These are phyloP conservation scores for Mortierella sp. DNA, from an alignment of 371 early-diverging fungal genomes.

Conservation along the genomic window DNA sequence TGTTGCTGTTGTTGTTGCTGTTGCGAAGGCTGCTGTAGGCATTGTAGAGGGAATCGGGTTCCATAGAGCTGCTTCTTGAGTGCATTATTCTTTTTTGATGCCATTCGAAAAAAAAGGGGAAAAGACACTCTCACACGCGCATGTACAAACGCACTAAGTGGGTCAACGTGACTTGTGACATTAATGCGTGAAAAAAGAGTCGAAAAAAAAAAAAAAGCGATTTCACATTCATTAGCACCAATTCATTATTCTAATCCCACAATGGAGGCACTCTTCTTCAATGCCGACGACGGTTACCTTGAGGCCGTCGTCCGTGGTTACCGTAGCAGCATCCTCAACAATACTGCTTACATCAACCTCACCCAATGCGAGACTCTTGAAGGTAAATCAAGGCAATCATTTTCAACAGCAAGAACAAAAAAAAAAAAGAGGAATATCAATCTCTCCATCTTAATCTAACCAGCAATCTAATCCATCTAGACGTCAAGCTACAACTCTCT, in stretches of 20 bases:
- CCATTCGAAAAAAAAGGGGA: constrained; percentile 5
- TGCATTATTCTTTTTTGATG: constrained; percentile 29
- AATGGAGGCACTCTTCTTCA: constrained; percentile 77
- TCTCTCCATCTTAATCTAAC: background rate
- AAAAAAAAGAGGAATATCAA: background rate
- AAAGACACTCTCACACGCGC: background rate
- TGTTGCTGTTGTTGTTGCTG: background rate
- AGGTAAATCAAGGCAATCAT: constrained; percentile 63
- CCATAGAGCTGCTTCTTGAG: constrained; percentile 34
- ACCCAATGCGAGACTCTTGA: constrained; percentile 99
- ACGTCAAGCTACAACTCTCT: constrained; percentile 91
- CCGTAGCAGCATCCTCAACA: constrained; percentile 87
- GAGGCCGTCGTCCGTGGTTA: constrained; percentile 97
- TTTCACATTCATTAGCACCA: background rate
- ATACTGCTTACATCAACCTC: constrained; percentile 90
- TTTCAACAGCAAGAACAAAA: background rate
- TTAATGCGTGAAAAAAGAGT: background rate
- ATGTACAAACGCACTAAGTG: background rate
- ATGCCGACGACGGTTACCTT: constrained; percentile 92
- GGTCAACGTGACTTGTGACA: constrained; percentile 2
- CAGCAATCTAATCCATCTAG: constrained; percentile 55
- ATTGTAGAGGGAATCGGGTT: constrained; percentile 34
- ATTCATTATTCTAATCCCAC: background rate
- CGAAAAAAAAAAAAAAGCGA: constrained; percentile 4
- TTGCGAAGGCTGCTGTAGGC: constrained; percentile 21